Base-by-base conservation (phyloP, 306 rosid species). In the Benincasa hispida region DNA sequence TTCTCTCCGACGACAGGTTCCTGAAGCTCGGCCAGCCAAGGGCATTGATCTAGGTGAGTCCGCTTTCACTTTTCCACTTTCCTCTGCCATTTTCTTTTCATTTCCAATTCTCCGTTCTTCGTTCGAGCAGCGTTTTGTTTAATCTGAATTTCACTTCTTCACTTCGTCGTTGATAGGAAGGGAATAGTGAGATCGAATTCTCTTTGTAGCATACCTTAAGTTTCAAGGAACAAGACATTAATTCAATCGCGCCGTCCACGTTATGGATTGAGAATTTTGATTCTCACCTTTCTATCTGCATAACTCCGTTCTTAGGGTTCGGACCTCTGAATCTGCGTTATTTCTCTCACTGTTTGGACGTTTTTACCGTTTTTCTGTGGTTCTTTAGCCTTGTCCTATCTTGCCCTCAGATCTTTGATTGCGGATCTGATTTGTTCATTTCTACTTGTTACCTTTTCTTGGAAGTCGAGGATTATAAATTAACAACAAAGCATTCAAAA, bases 21-120 rank as follows among this genome's bases (percentile, higher is more conserved):
- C 81, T 77, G 81, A 80, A 85, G 81, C 81, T 27, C 79, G 69
- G 79, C 75, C 79, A 72, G 87, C 84, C 86, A 83, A 81, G 81
- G 77, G 68, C 80, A 50, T 66, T 75, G 74, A 74, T 82, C 80
- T 77, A 83, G 89, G 89, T 84, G 74, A 77, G 84, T 19, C 66
- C n/a, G 50, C 74, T 81, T 53, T 56, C 74, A 11, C 74, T 27
- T 72, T 76, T 59, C 59, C 22, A 59, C 37, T 74, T 80, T 41
- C 17, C 27, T 69, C 61, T 79, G 54, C 30, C 5, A 19, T 53
- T 53, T 53, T 53, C 39, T 8, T n/a, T 5, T 61, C n/a, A 8
- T 13, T 28, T 60, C 39, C 32, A 35, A 1, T 3, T 60, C 34
- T 45, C n/a, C 22, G 2, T 12, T 21, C 18, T 1, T 6, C 39